Base-by-base conservation (phyloP, 371 early-diverging fungal genomes). In the Globomyces sp. region DNA sequence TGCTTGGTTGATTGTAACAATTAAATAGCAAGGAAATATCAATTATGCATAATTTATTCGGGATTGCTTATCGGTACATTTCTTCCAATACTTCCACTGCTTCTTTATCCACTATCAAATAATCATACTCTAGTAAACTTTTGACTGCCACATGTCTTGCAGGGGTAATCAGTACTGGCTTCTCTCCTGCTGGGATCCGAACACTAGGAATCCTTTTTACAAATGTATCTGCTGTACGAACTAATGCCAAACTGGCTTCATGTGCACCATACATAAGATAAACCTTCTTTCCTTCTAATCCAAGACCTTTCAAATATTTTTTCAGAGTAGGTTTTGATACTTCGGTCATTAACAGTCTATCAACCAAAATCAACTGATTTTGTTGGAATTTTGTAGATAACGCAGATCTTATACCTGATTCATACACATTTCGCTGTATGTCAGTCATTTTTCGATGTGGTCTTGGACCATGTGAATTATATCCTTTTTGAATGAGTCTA, bases 311-410 rank as follows among this genome's bases (percentile, higher is more conserved):
- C 42, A 94, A 76, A 57, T 77, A 73, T 40, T 70, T 72, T 8
- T 60, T 42, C 48, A 92, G 76, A 4, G 88, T 87, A 44, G 79
- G 72, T 51, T 74, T 78, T 9, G 43, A 37, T 10, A 40, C 41
- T 34, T 9, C 3, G 88, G 88, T 70, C 83, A 86, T 68, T 6
- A 75, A 51, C 42, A 94, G 68, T n/a, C 79, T 75, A 64, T 95
- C 92, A 1, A 95, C 93, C 52, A 96, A 77, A 6, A 87, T 74
- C 52, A 97, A 73, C 74, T 96, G 93, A 73, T 92, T 87, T 81
- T 95, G 95, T 3, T 85, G 84, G 73, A 87, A 95, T 77, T 96
- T 97, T 46, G 92, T 84, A 39, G 94, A 89, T 10, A 97, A 78
- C 1, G 92, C 94, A 24, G 89, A 80, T 44, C 94, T 86, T 62